Base-by-base conservation (phyloP, 73 alveolate species). In the Paraurostyla sp. region DNA sequence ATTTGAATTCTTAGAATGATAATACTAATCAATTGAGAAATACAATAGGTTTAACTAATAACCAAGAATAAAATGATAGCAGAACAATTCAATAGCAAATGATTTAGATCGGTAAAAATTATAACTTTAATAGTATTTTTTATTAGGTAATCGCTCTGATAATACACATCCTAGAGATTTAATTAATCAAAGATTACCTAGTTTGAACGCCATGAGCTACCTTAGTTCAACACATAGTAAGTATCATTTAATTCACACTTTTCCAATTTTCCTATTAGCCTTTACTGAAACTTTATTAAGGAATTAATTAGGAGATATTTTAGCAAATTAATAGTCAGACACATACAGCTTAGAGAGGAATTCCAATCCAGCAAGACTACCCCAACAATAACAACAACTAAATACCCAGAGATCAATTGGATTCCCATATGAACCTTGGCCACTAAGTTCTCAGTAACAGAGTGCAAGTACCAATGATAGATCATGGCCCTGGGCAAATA, bases 301-400 rank as follows among this genome's bases (percentile, higher is more conserved):
- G 82, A 65, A 25, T 65, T 65, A 65, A 65, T 65, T 65, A 65
- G 82, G 82, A 65, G 60, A 59, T 59, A 49, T 13, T 45, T 13
- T 13, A 13, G 22, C 11, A 13, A 45, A 45, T 45, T 13, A 45
- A 13, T 13, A 45, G 33, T 6, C 30, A 52, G 23, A 18, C 13
- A 6, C 30, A 9, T 4, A 20, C 23, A 9, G 69, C 30, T 18
- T 6, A 52, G 13, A 4, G 23, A 52, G 13, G 23, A 9, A 9
- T 18, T 9, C 4, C 69, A 52, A 52, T 25, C 38, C 69, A 52
- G 23, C 22, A 9, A 52, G 35, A 9, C 13, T 52, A 6, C 13
- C 13, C 9, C 33, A 52, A 35, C 38, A 18, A 13, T 18, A 9
- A 13, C 33, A 20, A n/a, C 23, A 20, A 52, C 4, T 35, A 52